Conservation (phyloP, 169 alveolate genomes). For the Miamiensis avidus region DNA sequence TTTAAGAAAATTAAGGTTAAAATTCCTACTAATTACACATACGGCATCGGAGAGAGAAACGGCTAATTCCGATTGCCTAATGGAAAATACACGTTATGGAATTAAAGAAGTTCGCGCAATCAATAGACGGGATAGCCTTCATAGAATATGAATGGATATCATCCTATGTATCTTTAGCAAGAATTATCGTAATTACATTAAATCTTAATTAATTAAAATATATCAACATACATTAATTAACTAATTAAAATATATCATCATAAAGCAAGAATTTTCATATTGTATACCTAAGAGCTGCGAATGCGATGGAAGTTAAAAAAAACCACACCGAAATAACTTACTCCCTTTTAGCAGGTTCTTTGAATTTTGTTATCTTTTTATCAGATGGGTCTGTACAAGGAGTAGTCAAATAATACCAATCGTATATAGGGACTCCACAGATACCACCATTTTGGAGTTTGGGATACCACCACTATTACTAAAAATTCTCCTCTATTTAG, state of each 20-base stretch:
- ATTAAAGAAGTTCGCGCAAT: background rate
- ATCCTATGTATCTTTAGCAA: background rate
- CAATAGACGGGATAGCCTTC: background rate
- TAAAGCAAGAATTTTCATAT: background rate
- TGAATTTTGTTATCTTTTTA: background rate
- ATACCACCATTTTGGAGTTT: background rate
- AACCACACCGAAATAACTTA: no score
- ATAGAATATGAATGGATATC: background rate
- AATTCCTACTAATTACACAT: background rate
- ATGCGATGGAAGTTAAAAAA: background rate
- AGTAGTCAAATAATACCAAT: background rate
- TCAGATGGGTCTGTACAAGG: background rate
- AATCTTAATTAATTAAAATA: no score
- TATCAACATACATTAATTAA: no score
- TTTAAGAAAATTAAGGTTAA: background rate
- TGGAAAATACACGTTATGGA: background rate
- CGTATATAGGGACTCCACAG: background rate
- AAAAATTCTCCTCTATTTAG: no score
- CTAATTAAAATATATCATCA: no score
- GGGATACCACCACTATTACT: background rate
- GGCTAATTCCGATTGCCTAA: background rate
- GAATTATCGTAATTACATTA: background rate
- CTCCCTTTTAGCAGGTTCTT: background rate
- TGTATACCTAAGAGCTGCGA: background rate
- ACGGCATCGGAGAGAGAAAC: background rate